Percentiles rank a stretch among this genome's conserved stretches.
These are phyloP conservation scores for Aspergillus pseudotamarii DNA, from an alignment of 2,329 filamentous ascomycete species.

Conservation along the genomic window DNA sequence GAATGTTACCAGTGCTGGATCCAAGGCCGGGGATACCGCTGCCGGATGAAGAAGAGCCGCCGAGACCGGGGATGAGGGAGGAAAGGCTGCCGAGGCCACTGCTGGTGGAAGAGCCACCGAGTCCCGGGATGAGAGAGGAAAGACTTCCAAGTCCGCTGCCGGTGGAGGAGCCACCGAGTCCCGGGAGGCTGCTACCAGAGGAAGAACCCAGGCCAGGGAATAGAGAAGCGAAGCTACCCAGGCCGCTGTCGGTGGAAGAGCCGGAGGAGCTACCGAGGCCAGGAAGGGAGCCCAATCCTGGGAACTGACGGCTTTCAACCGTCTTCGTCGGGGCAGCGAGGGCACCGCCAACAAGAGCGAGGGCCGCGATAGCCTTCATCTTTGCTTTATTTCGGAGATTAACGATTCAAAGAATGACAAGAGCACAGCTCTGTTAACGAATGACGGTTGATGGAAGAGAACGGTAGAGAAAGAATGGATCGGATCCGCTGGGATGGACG, in stretches of 20 bases:
- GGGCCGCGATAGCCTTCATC: conserved; percentile 28
- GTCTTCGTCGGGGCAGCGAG: conserved; percentile 29
- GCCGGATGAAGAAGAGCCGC: background rate
- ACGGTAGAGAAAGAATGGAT: conserved; percentile 3
- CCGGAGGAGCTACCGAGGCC: conserved; percentile 5
- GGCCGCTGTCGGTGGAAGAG: conserved; percentile 10
- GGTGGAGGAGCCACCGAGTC: background rate
- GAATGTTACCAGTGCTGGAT: background rate
- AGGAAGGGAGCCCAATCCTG: conserved; percentile 12
- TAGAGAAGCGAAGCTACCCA: background rate
- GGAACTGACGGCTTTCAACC: conserved; percentile 26
- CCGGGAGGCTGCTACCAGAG: too few species aligned
- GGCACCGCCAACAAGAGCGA: conserved; percentile 25
- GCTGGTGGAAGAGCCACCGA: background rate
- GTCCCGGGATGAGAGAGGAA: background rate
- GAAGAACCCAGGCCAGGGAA: background rate
- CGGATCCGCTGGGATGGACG: conserved; percentile 2
- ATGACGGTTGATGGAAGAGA: background rate
- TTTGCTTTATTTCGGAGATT: background rate
- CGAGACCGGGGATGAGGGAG: background rate
- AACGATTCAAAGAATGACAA: conserved; percentile 9
- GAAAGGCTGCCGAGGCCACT: conserved; percentile 8
- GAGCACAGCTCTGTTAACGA: conserved; percentile 3
- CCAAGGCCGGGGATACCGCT: conserved; percentile 7
- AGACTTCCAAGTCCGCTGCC: conserved; percentile 10